phyloP scores from a whole-genome alignment of 164 flowering plant genomes.

The Aristolochia fimbriata region DNA sequence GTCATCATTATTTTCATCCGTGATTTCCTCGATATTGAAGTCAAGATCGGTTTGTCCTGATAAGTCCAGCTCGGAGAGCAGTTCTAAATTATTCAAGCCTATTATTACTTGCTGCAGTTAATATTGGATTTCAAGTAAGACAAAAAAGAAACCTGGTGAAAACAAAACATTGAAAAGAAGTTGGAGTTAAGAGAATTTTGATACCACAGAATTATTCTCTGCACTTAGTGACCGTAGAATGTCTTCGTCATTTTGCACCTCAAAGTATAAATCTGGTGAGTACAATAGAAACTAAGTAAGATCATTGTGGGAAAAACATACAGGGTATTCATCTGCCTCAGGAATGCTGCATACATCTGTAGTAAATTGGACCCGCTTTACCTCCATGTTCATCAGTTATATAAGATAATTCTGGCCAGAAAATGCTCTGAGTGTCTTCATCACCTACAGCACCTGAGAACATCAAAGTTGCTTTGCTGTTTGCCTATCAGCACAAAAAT shows the following conservation, averaged over 20 bases:
- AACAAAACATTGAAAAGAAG: not conserved
- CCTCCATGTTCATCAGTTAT: slow-evolving; percentile 90
- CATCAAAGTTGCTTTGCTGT: slow-evolving; percentile 77
- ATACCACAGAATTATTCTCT: slow-evolving; percentile 74
- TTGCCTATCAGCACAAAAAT: slow-evolving; percentile 36
- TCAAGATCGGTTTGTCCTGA: slow-evolving; percentile 46
- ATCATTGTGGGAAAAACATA: slow-evolving; percentile 7
- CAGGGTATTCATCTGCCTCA: not conserved
- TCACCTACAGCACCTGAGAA: slow-evolving; percentile 50
- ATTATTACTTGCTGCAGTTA: slow-evolving; percentile 74
- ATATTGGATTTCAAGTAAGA: slow-evolving; percentile 6
- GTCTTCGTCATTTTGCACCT: slow-evolving; percentile 67
- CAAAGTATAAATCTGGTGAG: slow-evolving; percentile 71
- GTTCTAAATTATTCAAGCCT: slow-evolving; percentile 64
- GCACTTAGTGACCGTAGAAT: slow-evolving; percentile 51
- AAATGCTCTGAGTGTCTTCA: slow-evolving; percentile 60
- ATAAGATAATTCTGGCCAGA: slow-evolving; percentile 87
- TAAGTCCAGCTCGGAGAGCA: slow-evolving; percentile 66
- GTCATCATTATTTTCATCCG: slow-evolving; percentile 47
- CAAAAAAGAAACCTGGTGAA: not conserved
- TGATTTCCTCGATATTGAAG: slow-evolving; percentile 61
- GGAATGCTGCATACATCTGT: not conserved
- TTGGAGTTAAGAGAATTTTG: not conserved
- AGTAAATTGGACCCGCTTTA: slow-evolving; percentile 8
- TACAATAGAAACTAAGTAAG: slow-evolving; percentile 5